Percentiles rank a stretch among this genome's conserved stretches.
Evolutionary conservation across 1,284 basidiomycete genomes (phyloP).

Genomic region (Ustilago lituana): DNA sequence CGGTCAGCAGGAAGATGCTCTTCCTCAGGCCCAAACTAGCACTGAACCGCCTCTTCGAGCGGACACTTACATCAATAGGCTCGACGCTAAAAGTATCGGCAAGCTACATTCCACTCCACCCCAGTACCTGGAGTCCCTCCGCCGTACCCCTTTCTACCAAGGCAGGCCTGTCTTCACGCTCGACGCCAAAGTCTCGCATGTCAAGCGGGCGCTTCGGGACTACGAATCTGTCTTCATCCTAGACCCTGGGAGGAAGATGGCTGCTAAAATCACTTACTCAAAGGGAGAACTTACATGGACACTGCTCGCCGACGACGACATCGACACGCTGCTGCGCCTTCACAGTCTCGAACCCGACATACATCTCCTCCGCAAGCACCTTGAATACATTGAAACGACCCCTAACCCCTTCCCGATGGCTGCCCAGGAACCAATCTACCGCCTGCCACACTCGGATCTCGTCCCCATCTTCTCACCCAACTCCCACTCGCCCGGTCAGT

Average conservation of each 20-base stretch:
- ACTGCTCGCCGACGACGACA: background rate
- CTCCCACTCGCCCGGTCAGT: conserved; percentile 3
- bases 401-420: background rate
- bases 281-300: background rate
- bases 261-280: background rate
- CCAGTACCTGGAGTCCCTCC: too few species aligned
- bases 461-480: conserved; percentile 4
- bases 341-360: background rate
- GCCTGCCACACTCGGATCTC: background rate
- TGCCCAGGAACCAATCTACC: background rate
- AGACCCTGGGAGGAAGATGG: background rate
- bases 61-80: too few species aligned
- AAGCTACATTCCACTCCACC: too few species aligned
- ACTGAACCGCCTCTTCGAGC: too few species aligned
- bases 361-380: background rate
- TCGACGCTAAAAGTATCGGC: too few species aligned
- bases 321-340: background rate
- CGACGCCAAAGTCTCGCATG: background rate
- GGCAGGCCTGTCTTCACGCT: background rate
- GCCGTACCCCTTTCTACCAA: too few species aligned
- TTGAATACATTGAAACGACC: too few species aligned
- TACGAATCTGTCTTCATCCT: background rate
- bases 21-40: too few species aligned
- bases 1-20: too few species aligned
- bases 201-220: conserved; percentile 10